Conservation (phyloP, 148 eudicot species). For the Diospyros kaki region DNA sequence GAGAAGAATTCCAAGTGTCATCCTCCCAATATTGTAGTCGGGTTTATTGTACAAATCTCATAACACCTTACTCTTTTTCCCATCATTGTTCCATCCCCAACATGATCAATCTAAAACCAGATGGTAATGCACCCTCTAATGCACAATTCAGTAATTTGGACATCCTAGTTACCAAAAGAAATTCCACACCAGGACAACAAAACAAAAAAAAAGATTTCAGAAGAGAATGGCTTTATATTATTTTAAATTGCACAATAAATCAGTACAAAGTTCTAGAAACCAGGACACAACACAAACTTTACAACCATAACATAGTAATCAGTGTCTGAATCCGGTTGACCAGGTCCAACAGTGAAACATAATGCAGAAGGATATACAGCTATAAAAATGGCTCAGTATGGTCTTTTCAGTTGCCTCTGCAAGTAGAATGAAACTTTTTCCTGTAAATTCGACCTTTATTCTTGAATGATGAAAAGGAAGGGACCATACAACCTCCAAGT, state of each 20-base stretch:
- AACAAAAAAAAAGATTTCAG: neutral
- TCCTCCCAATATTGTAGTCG: neutral
- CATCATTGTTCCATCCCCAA: too few species aligned
- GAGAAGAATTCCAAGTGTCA: neutral
- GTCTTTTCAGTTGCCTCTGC: constrained; percentile 4
- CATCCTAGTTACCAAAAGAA: too few species aligned
- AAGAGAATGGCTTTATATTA: neutral
- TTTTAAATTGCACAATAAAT: neutral
- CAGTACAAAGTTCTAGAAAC: neutral
- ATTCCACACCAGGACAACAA: too few species aligned
- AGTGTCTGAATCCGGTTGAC: constrained; percentile 5
- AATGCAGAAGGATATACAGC: neutral
- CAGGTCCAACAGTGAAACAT: constrained; percentile 7
- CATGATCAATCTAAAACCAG: too few species aligned
- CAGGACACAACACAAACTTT: constrained; percentile 1
- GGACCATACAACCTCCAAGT: neutral
- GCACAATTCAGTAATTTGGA: too few species aligned
- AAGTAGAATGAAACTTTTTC: constrained; percentile 10
- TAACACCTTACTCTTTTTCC: too few species aligned
- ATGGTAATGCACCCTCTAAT: too few species aligned
- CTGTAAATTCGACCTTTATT: neutral
- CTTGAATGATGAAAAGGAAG: neutral
- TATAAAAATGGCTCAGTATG: neutral
- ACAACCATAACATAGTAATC: neutral
- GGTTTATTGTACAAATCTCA: too few species aligned